These are phyloP conservation scores for Cryphonectria radicalis DNA, from an alignment of 2,329 filamentous ascomycete genomes.

Conservation along the genomic window DNA sequence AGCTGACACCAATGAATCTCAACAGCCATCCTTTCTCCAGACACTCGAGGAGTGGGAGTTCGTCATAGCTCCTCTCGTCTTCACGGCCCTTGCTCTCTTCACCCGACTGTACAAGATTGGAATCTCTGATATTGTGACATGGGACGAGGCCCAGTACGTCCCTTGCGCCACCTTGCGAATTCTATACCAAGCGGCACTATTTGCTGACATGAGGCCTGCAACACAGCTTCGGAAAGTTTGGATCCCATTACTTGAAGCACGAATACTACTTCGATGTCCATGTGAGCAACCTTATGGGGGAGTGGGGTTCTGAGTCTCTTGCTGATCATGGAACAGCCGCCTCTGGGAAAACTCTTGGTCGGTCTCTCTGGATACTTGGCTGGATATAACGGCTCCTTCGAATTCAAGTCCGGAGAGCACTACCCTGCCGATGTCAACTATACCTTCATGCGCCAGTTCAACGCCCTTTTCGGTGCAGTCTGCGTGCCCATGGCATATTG, in stretches of 20 bases:
- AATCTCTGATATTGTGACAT: constrained; percentile 67
- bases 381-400: constrained; percentile 98
- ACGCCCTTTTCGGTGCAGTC: constrained; percentile 89
- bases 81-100: constrained; percentile 66
- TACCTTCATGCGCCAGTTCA: constrained; percentile 98
- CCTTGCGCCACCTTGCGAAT: neutral
- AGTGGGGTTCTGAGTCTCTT: neutral
- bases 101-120: constrained; percentile 73
- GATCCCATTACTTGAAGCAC: constrained; percentile 97
- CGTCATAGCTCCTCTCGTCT: constrained; percentile 63
- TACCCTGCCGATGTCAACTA: constrained; percentile 95
- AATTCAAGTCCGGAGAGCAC: constrained; percentile 97
- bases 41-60: constrained; percentile 68
- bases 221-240: constrained; percentile 89
- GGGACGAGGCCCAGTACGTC: constrained; percentile 70
- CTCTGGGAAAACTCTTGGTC: constrained; percentile 97
- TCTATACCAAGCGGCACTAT: constrained; percentile 25
- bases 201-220: constrained; percentile 35
- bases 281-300: constrained; percentile 32
- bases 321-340: constrained; percentile 61
- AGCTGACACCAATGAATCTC: constrained; percentile 32
- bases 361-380: constrained; percentile 94
- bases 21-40: constrained; percentile 62
- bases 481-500: constrained; percentile 95
- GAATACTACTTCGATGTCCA: constrained; percentile 95